phyloP scores from a whole-genome alignment of 371 early-diverging fungal species.

The Phascolomyces articulosus region DNA sequence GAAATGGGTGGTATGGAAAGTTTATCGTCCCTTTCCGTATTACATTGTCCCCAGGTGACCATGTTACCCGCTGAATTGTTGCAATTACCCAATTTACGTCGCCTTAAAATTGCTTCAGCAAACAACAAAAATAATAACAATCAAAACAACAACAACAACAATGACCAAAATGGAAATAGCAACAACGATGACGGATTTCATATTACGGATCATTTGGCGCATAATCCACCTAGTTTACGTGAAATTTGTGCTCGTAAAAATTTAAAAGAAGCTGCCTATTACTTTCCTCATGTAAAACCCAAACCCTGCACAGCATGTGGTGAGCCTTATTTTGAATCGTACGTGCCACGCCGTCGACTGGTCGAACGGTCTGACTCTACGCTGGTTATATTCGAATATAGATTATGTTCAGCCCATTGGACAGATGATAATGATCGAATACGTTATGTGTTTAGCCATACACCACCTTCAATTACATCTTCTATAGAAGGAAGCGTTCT shows the following conservation, averaged over 20 bases:
- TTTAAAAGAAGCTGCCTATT: constrained; percentile 45
- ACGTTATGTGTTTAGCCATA: constrained; percentile 26
- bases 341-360: constrained; percentile 60
- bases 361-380: constrained; percentile 55
- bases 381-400: constrained; percentile 67
- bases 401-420: constrained; percentile 81
- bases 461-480: neutral
- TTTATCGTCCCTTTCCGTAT: constrained; percentile 66
- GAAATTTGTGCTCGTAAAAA: constrained; percentile 79
- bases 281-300: constrained; percentile 64
- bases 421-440: constrained; percentile 65
- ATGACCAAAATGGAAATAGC: too few species aligned
- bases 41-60: constrained; percentile 61
- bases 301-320: constrained; percentile 83
- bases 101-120: constrained; percentile 51
- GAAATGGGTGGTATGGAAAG: constrained; percentile 48
- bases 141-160: neutral
- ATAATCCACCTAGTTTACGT: constrained; percentile 58
- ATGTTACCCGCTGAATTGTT: constrained; percentile 77
- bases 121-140: neutral
- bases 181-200: constrained; percentile 47
- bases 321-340: constrained; percentile 81
- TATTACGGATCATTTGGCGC: constrained; percentile 18
- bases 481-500: too few species aligned
- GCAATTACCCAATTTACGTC: constrained; percentile 66